Conservation (phyloP, 1,284 basidiomycete genomes). For the Pholiota adiposa region DNA sequence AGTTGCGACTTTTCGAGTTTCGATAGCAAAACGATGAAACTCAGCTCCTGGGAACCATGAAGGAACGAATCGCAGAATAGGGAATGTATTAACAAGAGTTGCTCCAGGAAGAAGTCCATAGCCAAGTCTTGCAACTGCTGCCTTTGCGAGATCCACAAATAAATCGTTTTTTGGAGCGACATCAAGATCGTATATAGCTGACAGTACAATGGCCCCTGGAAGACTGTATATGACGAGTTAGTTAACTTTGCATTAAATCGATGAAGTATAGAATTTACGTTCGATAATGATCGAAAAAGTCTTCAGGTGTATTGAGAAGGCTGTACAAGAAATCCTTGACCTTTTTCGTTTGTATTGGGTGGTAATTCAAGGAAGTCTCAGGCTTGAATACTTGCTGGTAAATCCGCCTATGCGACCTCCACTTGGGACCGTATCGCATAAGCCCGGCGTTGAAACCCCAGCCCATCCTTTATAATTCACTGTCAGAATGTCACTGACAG, state of each 20-base stretch:
- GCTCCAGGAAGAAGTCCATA: conserved; percentile 24
- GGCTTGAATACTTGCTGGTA: conserved; percentile 31
- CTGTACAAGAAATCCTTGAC: conserved; percentile 27
- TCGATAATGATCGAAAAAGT: conserved; percentile 27
- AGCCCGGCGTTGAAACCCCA: conserved; percentile 29
- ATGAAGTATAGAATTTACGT: not conserved
- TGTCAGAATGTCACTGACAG: not conserved
- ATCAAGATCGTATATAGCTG: conserved; percentile 24
- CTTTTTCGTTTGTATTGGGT: conserved; percentile 27
- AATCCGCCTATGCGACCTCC: conserved; percentile 29
- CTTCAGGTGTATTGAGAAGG: conserved; percentile 23
- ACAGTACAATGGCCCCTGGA: conserved; percentile 22
- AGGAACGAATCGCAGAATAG: conserved; percentile 29
- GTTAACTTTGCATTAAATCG: not conserved
- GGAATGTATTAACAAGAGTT: conserved; percentile 27
- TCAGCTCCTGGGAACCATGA: conserved; percentile 30
- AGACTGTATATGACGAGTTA: conserved; percentile 10
- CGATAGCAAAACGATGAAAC: conserved; percentile 20
- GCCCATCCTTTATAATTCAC: conserved; percentile 20
- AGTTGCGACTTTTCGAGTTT: conserved; percentile 4
- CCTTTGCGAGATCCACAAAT: conserved; percentile 27
- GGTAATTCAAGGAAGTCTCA: conserved; percentile 20
- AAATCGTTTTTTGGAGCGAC: conserved; percentile 21
- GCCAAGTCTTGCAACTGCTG: conserved; percentile 13
- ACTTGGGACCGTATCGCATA: conserved; percentile 28